phyloP scores from a whole-genome alignment of 306 rosid genomes.

The Calophaca sinica region DNA sequence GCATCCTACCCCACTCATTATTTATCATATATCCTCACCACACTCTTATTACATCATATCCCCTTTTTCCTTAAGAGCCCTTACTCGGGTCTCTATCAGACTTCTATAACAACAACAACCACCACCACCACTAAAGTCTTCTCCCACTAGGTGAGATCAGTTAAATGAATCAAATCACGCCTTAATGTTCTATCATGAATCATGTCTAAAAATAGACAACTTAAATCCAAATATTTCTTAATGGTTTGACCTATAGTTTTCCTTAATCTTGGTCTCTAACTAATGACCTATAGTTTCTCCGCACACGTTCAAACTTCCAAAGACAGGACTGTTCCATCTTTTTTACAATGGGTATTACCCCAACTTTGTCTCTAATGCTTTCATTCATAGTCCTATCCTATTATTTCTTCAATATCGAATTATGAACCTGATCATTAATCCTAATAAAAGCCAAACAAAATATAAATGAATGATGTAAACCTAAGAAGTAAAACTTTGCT shows the following conservation, averaged over 20 bases:
- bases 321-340: neutral
- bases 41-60: no score
- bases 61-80: no score
- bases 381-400: neutral
- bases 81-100: no score
- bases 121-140: neutral
- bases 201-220: slow-evolving; percentile 5
- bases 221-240: neutral
- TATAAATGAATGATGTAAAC: slow-evolving; percentile 14
- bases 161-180: neutral
- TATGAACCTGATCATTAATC: slow-evolving; percentile 13
- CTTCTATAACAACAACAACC: neutral
- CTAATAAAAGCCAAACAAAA: slow-evolving; percentile 13
- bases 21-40: no score
- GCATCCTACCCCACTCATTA: no score
- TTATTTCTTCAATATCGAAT: neutral
- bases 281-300: neutral
- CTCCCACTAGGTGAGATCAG: slow-evolving; percentile 8
- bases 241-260: neutral
- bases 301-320: neutral
- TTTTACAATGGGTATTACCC: slow-evolving; percentile 8
- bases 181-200: neutral
- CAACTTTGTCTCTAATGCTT: neutral
- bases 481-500: slow-evolving; percentile 15
- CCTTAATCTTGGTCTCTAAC: slow-evolving; percentile 4